phyloP scores from a whole-genome alignment of 257 asterid species.

The Scutellaria barbata region DNA sequence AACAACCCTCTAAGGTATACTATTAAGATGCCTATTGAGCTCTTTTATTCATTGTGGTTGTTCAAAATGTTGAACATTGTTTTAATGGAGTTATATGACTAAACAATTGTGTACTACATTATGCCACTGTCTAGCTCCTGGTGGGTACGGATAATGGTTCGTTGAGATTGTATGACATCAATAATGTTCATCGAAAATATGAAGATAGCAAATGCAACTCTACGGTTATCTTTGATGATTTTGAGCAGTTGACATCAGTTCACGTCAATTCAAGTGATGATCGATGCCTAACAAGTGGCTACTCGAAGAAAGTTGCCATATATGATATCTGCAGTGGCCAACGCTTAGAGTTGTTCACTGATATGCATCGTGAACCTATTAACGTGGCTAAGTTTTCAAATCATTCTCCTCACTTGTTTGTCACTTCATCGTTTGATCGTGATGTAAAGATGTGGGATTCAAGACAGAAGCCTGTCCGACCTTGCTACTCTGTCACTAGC shows the following conservation, averaged over 20 bases:
- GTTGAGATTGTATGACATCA: slow-evolving; percentile 73
- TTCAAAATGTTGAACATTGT: background rate
- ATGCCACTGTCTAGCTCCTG: slow-evolving; percentile 56
- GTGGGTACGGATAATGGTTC: slow-evolving; percentile 79
- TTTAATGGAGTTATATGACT: slow-evolving; percentile 30
- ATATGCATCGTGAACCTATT: slow-evolving; percentile 77
- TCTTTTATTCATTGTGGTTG: too few species aligned
- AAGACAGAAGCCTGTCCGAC: slow-evolving; percentile 57
- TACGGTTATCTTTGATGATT: slow-evolving; percentile 54
- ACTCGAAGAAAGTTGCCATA: slow-evolving; percentile 76
- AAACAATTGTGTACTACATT: slow-evolving; percentile 28
- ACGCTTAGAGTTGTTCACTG: slow-evolving; percentile 55
- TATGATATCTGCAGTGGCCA: slow-evolving; percentile 66
- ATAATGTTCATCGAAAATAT: slow-evolving; percentile 25
- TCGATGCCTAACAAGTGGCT: slow-evolving; percentile 72
- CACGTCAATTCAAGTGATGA: slow-evolving; percentile 80
- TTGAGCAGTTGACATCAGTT: slow-evolving; percentile 81
- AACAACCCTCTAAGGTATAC: slow-evolving; percentile 74
- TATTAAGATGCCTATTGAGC: background rate
- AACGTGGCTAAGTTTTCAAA: slow-evolving; percentile 82
- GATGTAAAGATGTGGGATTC: slow-evolving; percentile 89
- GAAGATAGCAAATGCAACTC: slow-evolving; percentile 41
- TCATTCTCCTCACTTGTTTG: slow-evolving; percentile 68
- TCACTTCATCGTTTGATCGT: slow-evolving; percentile 81
- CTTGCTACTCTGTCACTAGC: slow-evolving; percentile 74